Conservation (phyloP, 768 basidiomycete species). For the Boletus vinaceobasis region DNA sequence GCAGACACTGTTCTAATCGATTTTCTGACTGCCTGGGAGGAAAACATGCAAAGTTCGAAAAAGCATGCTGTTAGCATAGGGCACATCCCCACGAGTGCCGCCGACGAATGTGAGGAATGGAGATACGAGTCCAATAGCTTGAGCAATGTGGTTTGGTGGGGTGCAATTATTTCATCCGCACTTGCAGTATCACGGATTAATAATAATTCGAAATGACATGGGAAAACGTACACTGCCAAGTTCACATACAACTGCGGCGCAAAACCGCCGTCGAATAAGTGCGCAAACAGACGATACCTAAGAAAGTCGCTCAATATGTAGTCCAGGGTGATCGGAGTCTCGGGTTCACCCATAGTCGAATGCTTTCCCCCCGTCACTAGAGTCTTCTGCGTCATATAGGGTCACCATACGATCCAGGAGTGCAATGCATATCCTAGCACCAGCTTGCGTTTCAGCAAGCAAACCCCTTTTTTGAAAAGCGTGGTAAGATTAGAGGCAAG, state of each 20-base stretch:
- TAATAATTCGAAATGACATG: background rate
- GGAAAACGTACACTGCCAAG: conserved; percentile 53
- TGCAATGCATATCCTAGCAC: conserved; percentile 61
- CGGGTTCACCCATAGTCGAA: conserved; percentile 71
- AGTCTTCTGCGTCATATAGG: conserved; percentile 65
- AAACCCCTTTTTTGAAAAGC: conserved; percentile 36
- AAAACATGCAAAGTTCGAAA: conserved; percentile 57
- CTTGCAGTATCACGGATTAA: conserved; percentile 37
- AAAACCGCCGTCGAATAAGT: conserved; percentile 57
- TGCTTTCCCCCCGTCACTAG: conserved; percentile 58
- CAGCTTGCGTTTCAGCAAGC: conserved; percentile 51
- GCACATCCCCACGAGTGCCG: conserved; percentile 42
- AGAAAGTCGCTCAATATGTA: conserved; percentile 10
- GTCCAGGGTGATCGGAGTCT: background rate
- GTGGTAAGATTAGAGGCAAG: conserved; percentile 6
- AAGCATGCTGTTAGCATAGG: conserved; percentile 63
- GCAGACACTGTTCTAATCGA: conserved; percentile 36
- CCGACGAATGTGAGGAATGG: conserved; percentile 45
- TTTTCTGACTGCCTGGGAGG: conserved; percentile 48
- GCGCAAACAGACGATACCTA: conserved; percentile 66
- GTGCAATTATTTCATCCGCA: conserved; percentile 67
- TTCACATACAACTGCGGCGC: conserved; percentile 57
- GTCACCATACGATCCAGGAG: conserved; percentile 72
- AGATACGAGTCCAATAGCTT: conserved; percentile 86
- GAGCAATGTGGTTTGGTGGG: conserved; percentile 83